Conservation (phyloP, 148 eudicot species). For the Rhododendron ferrugineum region DNA sequence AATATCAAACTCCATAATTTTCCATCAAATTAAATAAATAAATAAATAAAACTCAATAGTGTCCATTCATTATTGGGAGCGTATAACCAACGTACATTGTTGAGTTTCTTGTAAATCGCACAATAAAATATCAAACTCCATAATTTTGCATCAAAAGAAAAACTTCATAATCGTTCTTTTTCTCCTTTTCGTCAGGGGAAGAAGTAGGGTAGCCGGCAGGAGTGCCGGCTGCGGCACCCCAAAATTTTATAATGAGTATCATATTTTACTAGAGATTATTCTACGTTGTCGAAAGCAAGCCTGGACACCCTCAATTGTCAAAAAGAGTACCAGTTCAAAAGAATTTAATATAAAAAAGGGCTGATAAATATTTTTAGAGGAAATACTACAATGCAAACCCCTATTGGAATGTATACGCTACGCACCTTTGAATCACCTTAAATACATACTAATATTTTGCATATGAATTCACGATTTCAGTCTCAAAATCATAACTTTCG, state of each 20-base stretch:
- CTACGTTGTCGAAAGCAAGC: background rate
- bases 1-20: background rate
- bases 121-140: background rate
- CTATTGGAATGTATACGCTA: background rate
- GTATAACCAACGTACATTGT: background rate
- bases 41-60: too few relatives aligned
- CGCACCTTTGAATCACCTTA: background rate
- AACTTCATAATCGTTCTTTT: background rate
- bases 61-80: background rate
- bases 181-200: background rate
- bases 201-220: background rate
- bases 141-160: background rate
- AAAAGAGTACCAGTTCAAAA: background rate
- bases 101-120: background rate
- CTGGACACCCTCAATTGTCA: background rate
- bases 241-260: background rate
- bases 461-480: background rate
- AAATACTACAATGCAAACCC: background rate
- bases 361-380: background rate
- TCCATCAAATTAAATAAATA: too few relatives aligned
- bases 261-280: background rate
- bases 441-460: background rate
- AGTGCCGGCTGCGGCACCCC: background rate
- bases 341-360: background rate
- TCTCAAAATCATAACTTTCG: background rate